Conservation (phyloP, 257 asterid genomes). For the Penstemon eatonii region DNA sequence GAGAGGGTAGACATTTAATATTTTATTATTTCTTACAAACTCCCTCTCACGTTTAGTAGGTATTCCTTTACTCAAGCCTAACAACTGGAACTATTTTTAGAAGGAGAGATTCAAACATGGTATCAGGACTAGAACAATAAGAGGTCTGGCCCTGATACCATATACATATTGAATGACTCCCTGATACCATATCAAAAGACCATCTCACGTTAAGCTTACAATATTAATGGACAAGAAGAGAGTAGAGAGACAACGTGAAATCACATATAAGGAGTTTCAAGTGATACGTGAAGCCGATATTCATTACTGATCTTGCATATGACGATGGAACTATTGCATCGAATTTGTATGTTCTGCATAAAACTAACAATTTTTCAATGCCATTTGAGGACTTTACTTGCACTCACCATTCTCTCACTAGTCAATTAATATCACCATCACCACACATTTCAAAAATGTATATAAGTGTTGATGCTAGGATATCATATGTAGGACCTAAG, state of each 20-base stretch:
- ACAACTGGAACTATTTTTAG: no score
- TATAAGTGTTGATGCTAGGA: neutral
- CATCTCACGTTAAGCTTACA: no score
- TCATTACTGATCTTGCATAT: neutral
- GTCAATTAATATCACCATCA: neutral
- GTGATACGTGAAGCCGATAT: neutral
- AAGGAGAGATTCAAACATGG: no score
- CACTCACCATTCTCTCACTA: neutral
- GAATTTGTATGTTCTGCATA: neutral
- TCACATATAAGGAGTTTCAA: constrained; percentile 1
- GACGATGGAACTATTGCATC: neutral
- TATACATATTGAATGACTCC: no score
- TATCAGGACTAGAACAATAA: no score
- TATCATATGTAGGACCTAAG: neutral
- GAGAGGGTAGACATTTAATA: no score
- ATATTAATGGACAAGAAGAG: neutral
- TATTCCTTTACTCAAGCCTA: no score
- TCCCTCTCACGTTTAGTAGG: no score
- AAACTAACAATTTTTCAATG: neutral
- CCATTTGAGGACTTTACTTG: constrained; percentile 1
- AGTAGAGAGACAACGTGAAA: neutral
- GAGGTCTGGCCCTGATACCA: no score
- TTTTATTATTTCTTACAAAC: no score
- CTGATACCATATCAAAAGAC: no score
- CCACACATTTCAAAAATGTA: neutral